Evolutionary conservation across 164 flowering plant genomes (phyloP), one percentile per base, ranked within the genome.

Genomic region (Cinnamomum chago): DNA sequence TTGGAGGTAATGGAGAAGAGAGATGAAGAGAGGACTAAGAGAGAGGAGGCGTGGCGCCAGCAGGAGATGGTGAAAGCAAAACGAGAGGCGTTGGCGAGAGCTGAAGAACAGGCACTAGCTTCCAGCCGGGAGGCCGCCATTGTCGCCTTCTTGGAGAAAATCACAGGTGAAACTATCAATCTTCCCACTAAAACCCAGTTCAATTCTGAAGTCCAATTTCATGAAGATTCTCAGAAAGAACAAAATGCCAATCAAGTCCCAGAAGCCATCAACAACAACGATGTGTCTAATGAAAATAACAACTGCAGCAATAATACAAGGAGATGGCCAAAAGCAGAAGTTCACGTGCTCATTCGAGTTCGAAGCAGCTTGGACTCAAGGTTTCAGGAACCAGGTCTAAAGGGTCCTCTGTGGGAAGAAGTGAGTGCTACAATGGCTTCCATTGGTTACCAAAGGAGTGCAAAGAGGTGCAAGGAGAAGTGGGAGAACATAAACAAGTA

Each of bases 401-500:
- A 76, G 30, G 78, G 74, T 4, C 74, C 78, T 4, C 71, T 76
- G 5, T 76, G 78, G 78, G 78, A 76, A 20, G 78, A 76, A 33
- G 78, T 76, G 33, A 76, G 78, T 55, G 11, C 75, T 23, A 23
- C 78, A 18, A 76, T 76, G 78, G 74, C 78, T 4, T 40, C 66
- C 20, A 12, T 71, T 55, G 78, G 78, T 6, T 76, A 76, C 35
- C 52, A 66, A 30, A 76, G 78, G 66, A 76, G 78, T 58, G 52
- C 78, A 27, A 76, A 76, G 78, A 76, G 78, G 71, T 76, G 78
- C 66, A 76, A 76, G 50, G 78, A 76, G 75, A 76, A 76, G 65
- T 76, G 78, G 78, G 78, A 76, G 70, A 76, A 76, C 65, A 76
- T 76, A 7, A 76, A 76, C 66, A 76, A 76, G 71, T 76, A 76